Conservation (phyloP, 176 grass and related monocot genomes). For the Lolium perenne region DNA sequence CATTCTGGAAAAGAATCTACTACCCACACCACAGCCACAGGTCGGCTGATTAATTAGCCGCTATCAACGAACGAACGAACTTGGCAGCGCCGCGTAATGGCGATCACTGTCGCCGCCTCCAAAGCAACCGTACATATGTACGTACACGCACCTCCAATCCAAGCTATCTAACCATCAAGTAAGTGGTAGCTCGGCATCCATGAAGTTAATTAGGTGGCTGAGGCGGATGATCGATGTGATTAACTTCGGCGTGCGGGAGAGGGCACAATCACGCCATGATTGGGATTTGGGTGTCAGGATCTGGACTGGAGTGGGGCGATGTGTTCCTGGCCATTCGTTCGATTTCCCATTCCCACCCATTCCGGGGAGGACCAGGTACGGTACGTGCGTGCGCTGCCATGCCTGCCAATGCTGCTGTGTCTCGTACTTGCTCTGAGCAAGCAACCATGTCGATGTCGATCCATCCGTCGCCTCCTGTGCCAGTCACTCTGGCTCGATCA, state of each 20-base stretch:
- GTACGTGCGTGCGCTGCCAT: not conserved
- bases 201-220: too few species aligned
- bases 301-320: not conserved
- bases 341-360: not conserved
- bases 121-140: too few species aligned
- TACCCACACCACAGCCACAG: not conserved
- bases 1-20: not conserved
- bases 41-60: conserved; percentile 3
- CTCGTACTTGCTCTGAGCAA: not conserved
- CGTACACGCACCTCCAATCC: too few species aligned
- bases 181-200: too few species aligned
- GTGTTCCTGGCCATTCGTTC: too few species aligned
- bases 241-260: not conserved
- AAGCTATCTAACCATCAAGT: too few species aligned
- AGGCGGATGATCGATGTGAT: too few species aligned
- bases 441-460: not conserved
- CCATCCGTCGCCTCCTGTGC: not conserved
- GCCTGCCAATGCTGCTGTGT: not conserved
- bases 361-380: not conserved
- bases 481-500: too few species aligned
- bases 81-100: conserved; percentile 44
- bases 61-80: conserved; percentile 13
- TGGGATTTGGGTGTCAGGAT: not conserved
- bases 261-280: not conserved
- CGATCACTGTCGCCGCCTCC: not conserved